Percentiles rank a stretch among this genome's conserved stretches.
Evolutionary conservation across 257 asterid genomes (phyloP).

Genomic region (Catharanthus roseus): DNA sequence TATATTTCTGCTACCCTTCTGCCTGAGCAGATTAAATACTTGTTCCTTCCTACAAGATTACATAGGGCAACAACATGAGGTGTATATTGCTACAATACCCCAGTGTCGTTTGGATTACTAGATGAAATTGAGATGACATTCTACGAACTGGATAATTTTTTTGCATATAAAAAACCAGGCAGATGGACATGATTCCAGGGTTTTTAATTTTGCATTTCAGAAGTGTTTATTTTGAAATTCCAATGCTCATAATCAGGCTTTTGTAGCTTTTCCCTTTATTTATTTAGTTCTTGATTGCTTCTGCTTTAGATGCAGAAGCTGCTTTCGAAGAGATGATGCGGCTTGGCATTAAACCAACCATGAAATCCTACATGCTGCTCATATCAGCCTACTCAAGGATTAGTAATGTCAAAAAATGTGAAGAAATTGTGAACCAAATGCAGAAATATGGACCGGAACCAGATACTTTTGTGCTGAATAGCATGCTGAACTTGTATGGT

Average conservation of each 20-base stretch:
- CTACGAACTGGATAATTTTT: background rate
- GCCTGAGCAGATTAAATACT: background rate
- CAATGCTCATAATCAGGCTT: background rate
- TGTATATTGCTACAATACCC: too few species aligned
- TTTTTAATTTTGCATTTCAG: background rate
- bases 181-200: background rate
- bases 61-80: background rate
- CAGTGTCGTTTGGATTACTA: background rate
- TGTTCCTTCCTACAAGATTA: too few species aligned
- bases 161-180: background rate
- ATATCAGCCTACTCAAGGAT: slow-evolving; percentile 64
- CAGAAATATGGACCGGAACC: slow-evolving; percentile 47
- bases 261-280: background rate
- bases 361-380: slow-evolving; percentile 85
- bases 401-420: slow-evolving; percentile 56
- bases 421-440: slow-evolving; percentile 56
- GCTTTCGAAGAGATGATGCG: slow-evolving; percentile 73
- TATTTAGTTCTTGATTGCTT: background rate
- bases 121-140: background rate
- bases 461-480: slow-evolving; percentile 61
- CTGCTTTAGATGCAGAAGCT: slow-evolving; percentile 54
- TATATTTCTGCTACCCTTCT: background rate
- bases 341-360: slow-evolving; percentile 61
- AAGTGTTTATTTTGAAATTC: background rate
- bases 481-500: slow-evolving; percentile 76